Base-by-base conservation (phyloP, 345 rosid genomes). In the Salix purpurea region DNA sequence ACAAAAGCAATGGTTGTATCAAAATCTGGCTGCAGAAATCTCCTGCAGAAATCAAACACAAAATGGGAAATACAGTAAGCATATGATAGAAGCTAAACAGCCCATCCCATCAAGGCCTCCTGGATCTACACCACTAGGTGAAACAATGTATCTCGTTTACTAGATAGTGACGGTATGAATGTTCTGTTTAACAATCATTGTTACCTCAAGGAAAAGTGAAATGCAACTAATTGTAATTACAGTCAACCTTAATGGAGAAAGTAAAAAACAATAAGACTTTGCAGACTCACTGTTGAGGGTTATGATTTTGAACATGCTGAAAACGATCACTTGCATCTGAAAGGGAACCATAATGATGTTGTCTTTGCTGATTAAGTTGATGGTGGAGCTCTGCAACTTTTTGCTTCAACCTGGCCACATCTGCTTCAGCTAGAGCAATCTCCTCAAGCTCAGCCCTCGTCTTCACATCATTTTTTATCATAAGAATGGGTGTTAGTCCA, bases 361-460 rank as follows among this genome's bases (percentile, higher is more conserved):
- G 97, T 36, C 98, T 85, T 81, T 96, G 99, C 87, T 96, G 99
- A 88, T 88, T 96, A 80, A 96, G 96, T 81, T 96, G 99, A 77
- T 92, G 97, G 79, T 96, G 98, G 75, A 96, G 97, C 86, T 96
- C 99, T 24, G 97, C 97, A 83, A 96, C 98, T 83, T 96, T 96
- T 83, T 96, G 98, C 86, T 96, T 96, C 84, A 96, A 86, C 85
- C 98, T 90, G 81, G 98, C 98, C 78, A 96, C 99, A 86, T 96
- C 98, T 39, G 96, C 98, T 89, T 96, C 99, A 61, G 99, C 99
- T 80, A 93, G 94, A 84, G 99, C 98, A 83, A 96, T 96, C 89
- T 96, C 99, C 90, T 96, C 98, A 46, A 96, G 98, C 90, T 96
- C 99, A 34, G 95, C 97, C 91, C 94, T 92, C 72, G 98, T 96